Evolutionary conservation across 345 rosid genomes (phyloP), one percentile per base, ranked within the genome.

Genomic region (Clarkia xantiana): DNA sequence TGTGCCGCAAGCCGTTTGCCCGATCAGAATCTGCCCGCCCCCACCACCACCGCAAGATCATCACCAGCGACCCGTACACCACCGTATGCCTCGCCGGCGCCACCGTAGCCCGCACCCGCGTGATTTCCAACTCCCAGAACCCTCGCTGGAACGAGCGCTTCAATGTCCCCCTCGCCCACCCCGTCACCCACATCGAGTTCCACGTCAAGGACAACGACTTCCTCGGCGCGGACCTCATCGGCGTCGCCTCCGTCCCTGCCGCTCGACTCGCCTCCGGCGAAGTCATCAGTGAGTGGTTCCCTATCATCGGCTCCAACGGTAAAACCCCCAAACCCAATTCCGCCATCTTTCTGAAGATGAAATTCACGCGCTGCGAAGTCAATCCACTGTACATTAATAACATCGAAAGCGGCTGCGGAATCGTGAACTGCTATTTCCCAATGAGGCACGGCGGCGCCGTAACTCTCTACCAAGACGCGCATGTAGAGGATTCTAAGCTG

Each of bases 51-150:
- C 16, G 55, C 34, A 74, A 67, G 47, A 81, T 81, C 58, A 78
- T 84, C 51, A 84, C 89, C 39, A 84, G 89, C 64, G 94, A 88
- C 25, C 94, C 97, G 2, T 88, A 88, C 62, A 94, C 84, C 13
- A 80, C 82, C 3, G 91, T 81, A 40, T 74, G 84, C 52, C 51
- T 84, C 4, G 77, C 75, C 0, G 86, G 80, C 3, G 91, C 84
- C 7, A 84, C 74, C 34, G 86, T 88, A 23, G 97, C 94, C 0
- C 84, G 93, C n/a, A 88, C 94, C 4, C 84, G 86, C 39, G 93
- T 88, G 40, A 79, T 84, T 42, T 44, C 78, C 2, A 84, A 84
- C 62, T 69, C 72, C 1, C 76, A 74, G 20, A 49, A 68, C 52
- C 97, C 97, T 0, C 17, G 40, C 15, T 88, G 97, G 94, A 72